phyloP scores from a whole-genome alignment of 495 filamentous ascomycete species.

The Glarea lozoyensis region DNA sequence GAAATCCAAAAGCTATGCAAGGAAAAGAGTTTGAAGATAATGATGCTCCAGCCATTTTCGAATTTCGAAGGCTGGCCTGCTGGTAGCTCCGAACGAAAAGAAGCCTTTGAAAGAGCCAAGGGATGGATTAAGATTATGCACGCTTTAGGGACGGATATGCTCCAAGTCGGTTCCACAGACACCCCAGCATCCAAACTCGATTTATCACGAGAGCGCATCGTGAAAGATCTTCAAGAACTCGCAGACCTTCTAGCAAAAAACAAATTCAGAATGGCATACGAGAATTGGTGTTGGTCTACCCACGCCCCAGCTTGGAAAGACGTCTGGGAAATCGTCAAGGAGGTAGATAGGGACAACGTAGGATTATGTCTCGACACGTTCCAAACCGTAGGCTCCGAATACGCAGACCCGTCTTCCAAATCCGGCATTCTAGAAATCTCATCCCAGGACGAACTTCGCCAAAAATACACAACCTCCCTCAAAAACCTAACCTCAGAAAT shows the following conservation, averaged over 20 bases:
- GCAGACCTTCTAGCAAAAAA: slow-evolving; percentile 51
- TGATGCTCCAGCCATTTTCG: slow-evolving; percentile 72
- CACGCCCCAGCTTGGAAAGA: slow-evolving; percentile 59
- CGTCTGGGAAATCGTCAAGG: slow-evolving; percentile 57
- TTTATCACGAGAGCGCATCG: slow-evolving; percentile 15
- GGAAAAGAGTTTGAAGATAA: slow-evolving; percentile 44
- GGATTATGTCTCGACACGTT: slow-evolving; percentile 79
- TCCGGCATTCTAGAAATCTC: slow-evolving; percentile 48
- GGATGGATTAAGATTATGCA: slow-evolving; percentile 72
- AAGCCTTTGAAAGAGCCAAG: slow-evolving; percentile 55
- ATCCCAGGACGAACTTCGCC: slow-evolving; percentile 35
- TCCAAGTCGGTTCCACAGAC: slow-evolving; percentile 62
- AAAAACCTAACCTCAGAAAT: slow-evolving; percentile 43
- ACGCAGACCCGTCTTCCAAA: slow-evolving; percentile 60
- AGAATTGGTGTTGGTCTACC: slow-evolving; percentile 82
- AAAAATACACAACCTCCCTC: slow-evolving; percentile 43
- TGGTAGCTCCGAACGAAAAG: slow-evolving; percentile 45
- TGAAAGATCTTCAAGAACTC: slow-evolving; percentile 52
- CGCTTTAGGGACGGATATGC: slow-evolving; percentile 56
- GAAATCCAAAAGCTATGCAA: slow-evolving; percentile 46
- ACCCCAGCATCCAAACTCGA: slow-evolving; percentile 27
- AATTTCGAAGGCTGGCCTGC: slow-evolving; percentile 74
- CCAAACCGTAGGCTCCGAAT: slow-evolving; percentile 69
- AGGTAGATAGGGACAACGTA: slow-evolving; percentile 53
- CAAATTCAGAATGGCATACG: slow-evolving; percentile 58